Base-by-base conservation (phyloP, 2,329 filamentous ascomycete genomes). In the Fusarium abutilonis region DNA sequence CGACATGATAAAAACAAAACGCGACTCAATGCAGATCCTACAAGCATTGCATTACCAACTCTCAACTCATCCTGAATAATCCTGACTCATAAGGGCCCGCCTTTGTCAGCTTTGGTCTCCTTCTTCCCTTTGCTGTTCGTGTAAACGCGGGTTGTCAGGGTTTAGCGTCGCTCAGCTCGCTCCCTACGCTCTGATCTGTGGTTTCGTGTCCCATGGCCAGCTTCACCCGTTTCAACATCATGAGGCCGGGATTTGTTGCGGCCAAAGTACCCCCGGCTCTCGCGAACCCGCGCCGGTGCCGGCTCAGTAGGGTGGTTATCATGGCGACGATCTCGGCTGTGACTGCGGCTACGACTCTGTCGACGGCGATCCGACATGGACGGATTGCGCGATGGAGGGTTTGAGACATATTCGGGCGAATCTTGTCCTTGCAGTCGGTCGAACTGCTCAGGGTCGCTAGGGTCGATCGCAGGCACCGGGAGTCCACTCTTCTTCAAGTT, bases 391-490 rank as follows among this genome's bases (percentile, higher is more conserved):
- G 71, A 69, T 8, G 73, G 70, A 9, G 66, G 49, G 11, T 66
- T 65, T 13, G 74, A 71, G 8, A 64, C 64, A 45, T 74, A 70
- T 32, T 62, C 66, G 10, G 71, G 70, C 26, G 67, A 55, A 35
- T 71, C 61, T n/a, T 73, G 69, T n/a, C 60, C 55, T 28, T 70
- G 67, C 48, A 60, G 53, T 44, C 78, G 76, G 69, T 86, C 83
- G 64, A 79, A 85, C 49, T 82, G 78, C 50, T 80, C 76, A 9
- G 83, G 78, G 53, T 85, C 80, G 67, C 81, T 85, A 13, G 83
- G 82, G 63, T 86, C 83, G 49, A 80, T 60, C 4, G 76, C 73
- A 6, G 82, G 82, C 29, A 83, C 50, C 10, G 81, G 77, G 26
- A 78, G 71, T 17, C 82, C 83, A 45, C 76, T 79, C 43, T 76